Percentiles rank a stretch among this genome's conserved stretches.
Evolutionary conservation across 139 green algal species (phyloP).

Genomic region (Closterium sp.): DNA sequence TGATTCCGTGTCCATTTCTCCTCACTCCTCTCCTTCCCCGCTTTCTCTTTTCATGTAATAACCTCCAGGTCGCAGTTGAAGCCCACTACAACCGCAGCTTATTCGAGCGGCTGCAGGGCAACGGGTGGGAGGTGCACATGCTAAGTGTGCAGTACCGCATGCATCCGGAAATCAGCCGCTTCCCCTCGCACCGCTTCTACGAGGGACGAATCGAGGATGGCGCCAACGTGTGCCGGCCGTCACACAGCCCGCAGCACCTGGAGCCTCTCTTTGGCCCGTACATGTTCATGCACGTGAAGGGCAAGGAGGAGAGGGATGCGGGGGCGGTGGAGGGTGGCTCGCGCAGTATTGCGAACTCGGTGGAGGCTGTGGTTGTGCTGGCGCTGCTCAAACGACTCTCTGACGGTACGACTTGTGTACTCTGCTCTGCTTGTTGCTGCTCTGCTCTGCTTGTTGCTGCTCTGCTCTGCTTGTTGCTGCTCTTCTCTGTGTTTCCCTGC

Average conservation of each 20-base stretch:
- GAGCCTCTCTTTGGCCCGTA: constrained; percentile 6
- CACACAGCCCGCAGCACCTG: neutral
- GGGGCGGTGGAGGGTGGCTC: neutral
- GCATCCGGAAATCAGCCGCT: constrained; percentile 83
- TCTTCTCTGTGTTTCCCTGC: no score
- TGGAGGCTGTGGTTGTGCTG: neutral
- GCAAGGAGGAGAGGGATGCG: neutral
- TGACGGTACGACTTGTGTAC: neutral
- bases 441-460: neutral
- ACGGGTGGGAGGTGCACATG: constrained; percentile 58
- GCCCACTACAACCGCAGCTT: constrained; percentile 29
- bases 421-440: neutral
- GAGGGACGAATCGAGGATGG: constrained; percentile 22
- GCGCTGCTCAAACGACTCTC: constrained; percentile 7
- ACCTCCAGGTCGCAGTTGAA: neutral
- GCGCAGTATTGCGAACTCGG: neutral
- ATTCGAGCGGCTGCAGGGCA: constrained; percentile 64
- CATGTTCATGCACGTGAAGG: neutral
- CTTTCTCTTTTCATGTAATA: neutral
- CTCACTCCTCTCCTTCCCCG: no score
- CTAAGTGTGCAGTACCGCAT: constrained; percentile 79
- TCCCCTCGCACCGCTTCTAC: constrained; percentile 32
- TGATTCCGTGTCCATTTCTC: neutral
- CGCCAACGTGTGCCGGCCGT: neutral
- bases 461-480: neutral